These are phyloP conservation scores for Uromyces viciae-fabae DNA, from an alignment of 1,284 basidiomycete genomes.

Conservation along the genomic window DNA sequence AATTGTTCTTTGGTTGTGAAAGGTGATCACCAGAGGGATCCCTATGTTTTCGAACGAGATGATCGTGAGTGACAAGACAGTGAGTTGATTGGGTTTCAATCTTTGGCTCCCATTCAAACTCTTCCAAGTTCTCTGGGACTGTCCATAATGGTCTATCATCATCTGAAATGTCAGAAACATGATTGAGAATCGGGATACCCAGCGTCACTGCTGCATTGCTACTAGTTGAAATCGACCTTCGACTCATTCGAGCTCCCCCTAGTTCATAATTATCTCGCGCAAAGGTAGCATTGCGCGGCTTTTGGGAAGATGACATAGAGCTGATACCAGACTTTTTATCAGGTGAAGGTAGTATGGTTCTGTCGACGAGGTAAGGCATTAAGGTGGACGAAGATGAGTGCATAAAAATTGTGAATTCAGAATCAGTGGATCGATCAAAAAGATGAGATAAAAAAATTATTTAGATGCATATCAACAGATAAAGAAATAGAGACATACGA, in stretches of 20 bases:
- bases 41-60: conserved; percentile 51
- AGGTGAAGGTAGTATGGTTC: neutral
- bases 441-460: neutral
- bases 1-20: conserved; percentile 45
- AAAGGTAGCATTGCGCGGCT: neutral
- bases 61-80: conserved; percentile 53
- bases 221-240: conserved; percentile 14
- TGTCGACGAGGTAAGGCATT: no score
- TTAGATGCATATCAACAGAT: neutral
- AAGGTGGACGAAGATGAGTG: neutral
- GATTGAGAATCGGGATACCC: neutral
- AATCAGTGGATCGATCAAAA: no score
- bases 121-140: conserved; percentile 69
- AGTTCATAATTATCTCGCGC: conserved; percentile 5
- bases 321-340: neutral
- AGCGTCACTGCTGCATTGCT: neutral
- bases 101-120: conserved; percentile 67
- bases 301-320: neutral
- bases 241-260: neutral
- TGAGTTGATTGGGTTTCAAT: conserved; percentile 48
- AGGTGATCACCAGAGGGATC: conserved; percentile 49
- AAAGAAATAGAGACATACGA: neutral
- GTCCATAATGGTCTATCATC: conserved; percentile 68
- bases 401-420: no score
- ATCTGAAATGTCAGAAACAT: conserved; percentile 48